Evolutionary conservation across 345 rosid species (phyloP).

Genomic region (Combretum micranthum): DNA sequence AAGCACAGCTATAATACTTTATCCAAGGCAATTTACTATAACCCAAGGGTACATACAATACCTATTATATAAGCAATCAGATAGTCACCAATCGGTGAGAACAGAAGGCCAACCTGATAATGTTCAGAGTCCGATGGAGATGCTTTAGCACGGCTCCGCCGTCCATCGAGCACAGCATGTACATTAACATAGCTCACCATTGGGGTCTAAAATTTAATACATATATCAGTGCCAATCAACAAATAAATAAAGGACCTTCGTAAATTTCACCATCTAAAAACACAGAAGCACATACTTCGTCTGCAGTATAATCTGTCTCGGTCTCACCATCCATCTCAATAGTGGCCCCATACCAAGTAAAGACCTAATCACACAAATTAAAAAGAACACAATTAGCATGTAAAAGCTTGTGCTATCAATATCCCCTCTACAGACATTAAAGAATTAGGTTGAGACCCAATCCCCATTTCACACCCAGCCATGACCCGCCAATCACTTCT

Average conservation of each 20-base stretch:
- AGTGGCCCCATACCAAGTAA: constrained; percentile 93
- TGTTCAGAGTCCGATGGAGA: constrained; percentile 48
- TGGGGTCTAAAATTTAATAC: constrained; percentile 51
- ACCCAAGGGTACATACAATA: no score
- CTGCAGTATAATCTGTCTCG: constrained; percentile 88
- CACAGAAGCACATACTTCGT: constrained; percentile 42
- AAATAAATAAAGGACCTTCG: no score
- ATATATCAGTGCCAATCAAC: no score
- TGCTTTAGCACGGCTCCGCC: constrained; percentile 63
- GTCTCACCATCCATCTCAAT: constrained; percentile 80
- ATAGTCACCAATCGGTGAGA: background rate
- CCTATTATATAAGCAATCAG: no score
- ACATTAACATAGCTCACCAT: constrained; percentile 90
- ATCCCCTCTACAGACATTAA: no score
- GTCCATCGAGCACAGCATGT: constrained; percentile 71
- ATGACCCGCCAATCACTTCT: no score
- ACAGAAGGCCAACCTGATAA: constrained; percentile 37
- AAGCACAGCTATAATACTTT: no score
- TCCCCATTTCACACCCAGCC: no score
- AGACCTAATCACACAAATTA: constrained; percentile 37
- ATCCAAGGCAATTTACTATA: no score
- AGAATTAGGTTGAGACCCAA: no score
- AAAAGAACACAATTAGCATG: no score
- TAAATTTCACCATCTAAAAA: background rate
- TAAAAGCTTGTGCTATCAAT: no score